phyloP scores from a whole-genome alignment of 306 rosid species.

The Senna tora region DNA sequence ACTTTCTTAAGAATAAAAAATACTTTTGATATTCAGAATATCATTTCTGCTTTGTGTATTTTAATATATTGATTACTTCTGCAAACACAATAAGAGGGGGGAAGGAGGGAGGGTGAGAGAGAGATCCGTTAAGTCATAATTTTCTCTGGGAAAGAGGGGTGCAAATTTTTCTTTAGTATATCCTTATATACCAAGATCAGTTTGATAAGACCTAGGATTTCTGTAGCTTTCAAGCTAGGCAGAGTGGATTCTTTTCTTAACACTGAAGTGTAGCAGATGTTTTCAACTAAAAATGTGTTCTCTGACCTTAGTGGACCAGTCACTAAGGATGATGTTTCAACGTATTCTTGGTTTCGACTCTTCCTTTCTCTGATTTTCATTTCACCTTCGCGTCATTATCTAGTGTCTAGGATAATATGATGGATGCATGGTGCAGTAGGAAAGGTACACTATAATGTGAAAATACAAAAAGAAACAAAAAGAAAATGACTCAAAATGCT shows the following conservation, averaged over 20 bases:
- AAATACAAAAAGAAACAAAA: no score
- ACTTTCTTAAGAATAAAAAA: conserved; percentile 2
- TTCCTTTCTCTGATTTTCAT: neutral
- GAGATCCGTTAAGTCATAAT: conserved; percentile 1
- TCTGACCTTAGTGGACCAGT: conserved; percentile 18
- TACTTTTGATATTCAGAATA: neutral
- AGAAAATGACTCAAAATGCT: neutral
- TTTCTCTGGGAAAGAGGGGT: conserved; percentile 9
- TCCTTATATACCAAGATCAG: conserved; percentile 2
- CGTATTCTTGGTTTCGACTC: conserved; percentile 6
- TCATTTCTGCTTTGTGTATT: neutral
- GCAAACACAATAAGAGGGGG: neutral
- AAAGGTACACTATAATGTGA: conserved; percentile 5
- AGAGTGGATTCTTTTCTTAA: conserved; percentile 14
- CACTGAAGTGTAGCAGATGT: conserved; percentile 17
- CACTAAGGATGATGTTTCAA: neutral
- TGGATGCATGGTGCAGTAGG: neutral
- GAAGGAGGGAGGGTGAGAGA: neutral
- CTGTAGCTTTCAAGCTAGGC: conserved; percentile 18
- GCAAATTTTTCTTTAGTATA: neutral
- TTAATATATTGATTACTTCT: conserved; percentile 7
- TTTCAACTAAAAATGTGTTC: conserved; percentile 8
- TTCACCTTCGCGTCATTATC: neutral
- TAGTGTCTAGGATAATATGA: neutral
- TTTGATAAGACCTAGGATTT: conserved; percentile 6